Percentiles rank a stretch among this genome's conserved stretches.
phyloP scores from a whole-genome alignment of 164 flowering plant species.

The Nymphaea colorata region DNA sequence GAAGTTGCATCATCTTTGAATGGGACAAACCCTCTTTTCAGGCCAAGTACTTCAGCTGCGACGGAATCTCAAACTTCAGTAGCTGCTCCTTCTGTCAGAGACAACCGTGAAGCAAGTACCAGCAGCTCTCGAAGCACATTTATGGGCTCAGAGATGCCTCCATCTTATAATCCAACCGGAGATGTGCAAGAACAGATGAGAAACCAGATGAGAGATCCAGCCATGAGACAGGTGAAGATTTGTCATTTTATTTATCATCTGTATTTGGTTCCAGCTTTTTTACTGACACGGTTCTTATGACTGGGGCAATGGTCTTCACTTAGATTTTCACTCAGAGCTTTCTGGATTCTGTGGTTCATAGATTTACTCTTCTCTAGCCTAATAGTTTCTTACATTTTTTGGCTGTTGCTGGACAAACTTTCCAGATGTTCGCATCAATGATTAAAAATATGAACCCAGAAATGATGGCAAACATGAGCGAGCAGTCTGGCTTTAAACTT shows the following conservation, averaged over 20 bases:
- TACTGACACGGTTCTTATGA: too few species aligned
- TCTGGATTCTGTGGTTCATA: too few species aligned
- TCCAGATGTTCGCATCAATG: constrained; percentile 87
- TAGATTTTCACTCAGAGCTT: too few species aligned
- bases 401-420: constrained; percentile 5
- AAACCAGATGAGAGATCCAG: constrained; percentile 92
- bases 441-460: constrained; percentile 90
- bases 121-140: constrained; percentile 27
- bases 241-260: background rate
- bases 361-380: too few species aligned
- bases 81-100: constrained; percentile 5
- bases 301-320: too few species aligned
- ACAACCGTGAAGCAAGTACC: constrained; percentile 22
- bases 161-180: constrained; percentile 28
- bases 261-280: too few species aligned
- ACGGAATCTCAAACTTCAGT: constrained; percentile 2
- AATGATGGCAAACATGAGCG: constrained; percentile 92
- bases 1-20: constrained; percentile 58
- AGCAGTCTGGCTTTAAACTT: constrained; percentile 84
- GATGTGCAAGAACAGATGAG: constrained; percentile 86
- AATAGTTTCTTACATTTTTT: background rate
- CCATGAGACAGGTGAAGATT: constrained; percentile 60
- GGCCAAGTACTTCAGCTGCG: constrained; percentile 8
- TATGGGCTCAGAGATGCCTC: constrained; percentile 15
- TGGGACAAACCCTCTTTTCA: constrained; percentile 25